Evolutionary conservation across 2,329 filamentous ascomycete species (phyloP).

Genomic region (Colletotrichum cereale): DNA sequence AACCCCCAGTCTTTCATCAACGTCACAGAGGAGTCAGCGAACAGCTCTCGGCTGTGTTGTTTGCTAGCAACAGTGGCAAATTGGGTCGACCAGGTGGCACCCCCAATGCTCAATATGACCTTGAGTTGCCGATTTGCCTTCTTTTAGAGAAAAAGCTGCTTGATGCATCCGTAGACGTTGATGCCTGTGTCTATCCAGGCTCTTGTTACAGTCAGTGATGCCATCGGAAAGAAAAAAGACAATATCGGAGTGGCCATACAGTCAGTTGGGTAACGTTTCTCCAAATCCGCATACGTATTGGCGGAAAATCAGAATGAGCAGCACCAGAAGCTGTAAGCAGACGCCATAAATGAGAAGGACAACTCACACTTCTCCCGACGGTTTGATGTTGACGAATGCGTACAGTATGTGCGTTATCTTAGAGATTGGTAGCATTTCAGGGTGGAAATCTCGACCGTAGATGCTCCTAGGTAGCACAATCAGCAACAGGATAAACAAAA

Average conservation of each 20-base stretch:
- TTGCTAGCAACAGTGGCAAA: constrained; percentile 78
- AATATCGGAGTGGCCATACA: constrained; percentile 54
- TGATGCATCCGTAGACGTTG: constrained; percentile 85
- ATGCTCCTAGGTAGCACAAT: background rate
- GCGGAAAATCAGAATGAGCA: constrained; percentile 65
- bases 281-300: constrained; percentile 76
- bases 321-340: constrained; percentile 9
- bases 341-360: background rate
- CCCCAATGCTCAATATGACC: constrained; percentile 83
- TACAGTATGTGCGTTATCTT: constrained; percentile 15
- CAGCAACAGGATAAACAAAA: background rate
- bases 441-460: constrained; percentile 9
- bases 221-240: background rate
- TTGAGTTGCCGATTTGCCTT: constrained; percentile 83
- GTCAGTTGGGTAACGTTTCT: constrained; percentile 80
- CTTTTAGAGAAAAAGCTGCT: constrained; percentile 84
- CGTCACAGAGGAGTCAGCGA: constrained; percentile 76
- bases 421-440: constrained; percentile 4
- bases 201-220: constrained; percentile 40
- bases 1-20: constrained; percentile 80
- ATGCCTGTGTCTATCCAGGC: constrained; percentile 72
- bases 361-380: constrained; percentile 14
- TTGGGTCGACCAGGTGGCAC: constrained; percentile 85
- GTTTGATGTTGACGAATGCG: constrained; percentile 9
- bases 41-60: constrained; percentile 69